These are phyloP conservation scores for Corchorus olitorius DNA, from an alignment of 345 rosid species.

Conservation along the genomic window DNA sequence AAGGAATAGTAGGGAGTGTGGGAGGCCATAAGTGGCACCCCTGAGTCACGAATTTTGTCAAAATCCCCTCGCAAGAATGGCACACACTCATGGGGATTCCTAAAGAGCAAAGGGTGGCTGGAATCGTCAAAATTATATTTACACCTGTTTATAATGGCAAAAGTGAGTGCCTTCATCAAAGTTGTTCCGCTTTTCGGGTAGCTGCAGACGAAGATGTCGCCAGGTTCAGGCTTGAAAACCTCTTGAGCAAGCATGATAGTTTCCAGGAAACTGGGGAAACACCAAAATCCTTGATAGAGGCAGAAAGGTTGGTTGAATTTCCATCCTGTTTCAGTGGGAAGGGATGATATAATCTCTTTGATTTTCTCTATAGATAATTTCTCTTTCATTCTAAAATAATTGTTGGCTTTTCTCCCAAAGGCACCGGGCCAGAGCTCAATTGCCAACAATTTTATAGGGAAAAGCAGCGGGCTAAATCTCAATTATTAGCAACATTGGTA, in stretches of 20 bases:
- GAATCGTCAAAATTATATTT: not conserved
- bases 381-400: too few species aligned
- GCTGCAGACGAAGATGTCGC: not conserved
- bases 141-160: not conserved
- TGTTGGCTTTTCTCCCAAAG: too few species aligned
- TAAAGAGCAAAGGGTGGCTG: not conserved
- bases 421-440: too few species aligned
- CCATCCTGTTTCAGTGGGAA: not conserved
- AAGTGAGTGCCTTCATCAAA: slow-evolving; percentile 6
- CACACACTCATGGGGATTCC: not conserved
- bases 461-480: too few species aligned
- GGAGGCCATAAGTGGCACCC: not conserved
- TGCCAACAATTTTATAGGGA: too few species aligned
- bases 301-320: not conserved
- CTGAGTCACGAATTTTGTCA: not conserved
- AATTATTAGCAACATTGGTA: too few species aligned
- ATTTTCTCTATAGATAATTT: too few species aligned
- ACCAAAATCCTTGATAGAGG: not conserved
- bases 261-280: not conserved
- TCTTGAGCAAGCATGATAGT: not conserved
- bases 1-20: slow-evolving; percentile 5
- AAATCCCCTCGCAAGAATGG: too few species aligned
- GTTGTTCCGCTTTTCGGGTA: not conserved
- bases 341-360: not conserved
- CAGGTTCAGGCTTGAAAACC: not conserved